Evolutionary conservation across 1,284 basidiomycete species (phyloP), one percentile per base, ranked within the genome.

Genomic region (Puccinia triticina): DNA sequence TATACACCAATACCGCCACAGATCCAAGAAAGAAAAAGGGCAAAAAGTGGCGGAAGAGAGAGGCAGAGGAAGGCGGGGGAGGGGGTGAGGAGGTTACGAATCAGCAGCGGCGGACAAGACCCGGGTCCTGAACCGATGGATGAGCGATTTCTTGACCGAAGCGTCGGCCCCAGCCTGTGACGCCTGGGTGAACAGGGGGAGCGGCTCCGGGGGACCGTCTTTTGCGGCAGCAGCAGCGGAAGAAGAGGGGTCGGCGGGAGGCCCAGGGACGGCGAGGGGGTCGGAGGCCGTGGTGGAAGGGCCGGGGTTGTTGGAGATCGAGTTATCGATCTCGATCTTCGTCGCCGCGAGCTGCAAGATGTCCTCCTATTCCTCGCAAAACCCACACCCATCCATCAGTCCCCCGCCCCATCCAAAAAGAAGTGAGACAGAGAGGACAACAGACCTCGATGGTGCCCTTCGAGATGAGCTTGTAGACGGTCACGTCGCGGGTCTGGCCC

Each of bases 391-490:
- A 16, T 8, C 50, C 50, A 71, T 66, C 82, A 43, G 37, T 18
- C 16, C 8, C 55, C 14, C n/a, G n/a, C n/a, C n/a, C n/a, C n/a
- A n/a, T n/a, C n/a, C 7, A 61, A 61, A 32, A 40, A 18, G 61
- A 29, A 48, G 16, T 29, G 16, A 53, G 34, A n/a, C n/a, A 57
- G 12, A 67, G 16, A 18, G 73, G 29, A 64, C 14, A 3, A 83
- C 86, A 67, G 80, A 88, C 93, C 85, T 98, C 96, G 84, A 99
- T 98, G 0, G 94, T 96, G 18, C 92, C 94, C 83, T 91, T 92
- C 1, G 94, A 93, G 85, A 98, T 94, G n/a, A 99, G 89, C 87
- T 96, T 97, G 86, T 98, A 91, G 4, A 99, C 94, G 0, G 90
- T 89, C 4, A 97, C 95, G 82, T 95, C 92, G 77, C 92, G 91